phyloP scores from a whole-genome alignment of 176 grass and related monocot genomes.

The Triticum urartu region DNA sequence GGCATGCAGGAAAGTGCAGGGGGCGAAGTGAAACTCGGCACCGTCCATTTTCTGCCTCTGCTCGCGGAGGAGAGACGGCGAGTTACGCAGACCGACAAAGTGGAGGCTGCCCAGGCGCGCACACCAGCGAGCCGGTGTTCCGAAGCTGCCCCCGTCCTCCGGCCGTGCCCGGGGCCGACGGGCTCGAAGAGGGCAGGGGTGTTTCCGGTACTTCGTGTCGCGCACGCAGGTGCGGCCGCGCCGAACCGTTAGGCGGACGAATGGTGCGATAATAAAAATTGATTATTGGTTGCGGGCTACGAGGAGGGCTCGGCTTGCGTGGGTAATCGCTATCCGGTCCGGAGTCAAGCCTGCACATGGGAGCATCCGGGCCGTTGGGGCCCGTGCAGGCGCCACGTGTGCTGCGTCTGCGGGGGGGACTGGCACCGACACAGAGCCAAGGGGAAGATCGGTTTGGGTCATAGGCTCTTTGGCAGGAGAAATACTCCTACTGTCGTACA shows the following conservation, averaged over 20 bases:
- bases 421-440: not conserved
- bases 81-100: not conserved
- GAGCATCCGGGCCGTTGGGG: not conserved
- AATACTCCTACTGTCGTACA: not conserved
- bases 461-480: not conserved
- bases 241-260: conserved; percentile 18
- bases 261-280: too few relatives aligned
- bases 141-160: not conserved
- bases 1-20: not conserved
- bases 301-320: not conserved
- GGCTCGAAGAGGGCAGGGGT: not conserved
- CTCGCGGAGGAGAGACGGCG: not conserved
- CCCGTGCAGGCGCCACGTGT: not conserved
- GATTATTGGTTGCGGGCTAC: not conserved
- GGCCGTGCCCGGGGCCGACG: not conserved
- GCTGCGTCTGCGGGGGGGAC: not conserved
- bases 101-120: conserved; percentile 21
- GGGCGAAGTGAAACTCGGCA: conserved; percentile 8
- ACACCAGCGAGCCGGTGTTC: not conserved
- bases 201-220: not conserved
- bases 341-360: conserved; percentile 38
- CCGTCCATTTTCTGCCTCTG: not conserved
- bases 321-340: too few relatives aligned
- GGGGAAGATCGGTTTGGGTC: not conserved
- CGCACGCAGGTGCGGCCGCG: not conserved